These are phyloP conservation scores for Plasmodium inui DNA, from an alignment of 169 alveolate species.

Conservation along the genomic window DNA sequence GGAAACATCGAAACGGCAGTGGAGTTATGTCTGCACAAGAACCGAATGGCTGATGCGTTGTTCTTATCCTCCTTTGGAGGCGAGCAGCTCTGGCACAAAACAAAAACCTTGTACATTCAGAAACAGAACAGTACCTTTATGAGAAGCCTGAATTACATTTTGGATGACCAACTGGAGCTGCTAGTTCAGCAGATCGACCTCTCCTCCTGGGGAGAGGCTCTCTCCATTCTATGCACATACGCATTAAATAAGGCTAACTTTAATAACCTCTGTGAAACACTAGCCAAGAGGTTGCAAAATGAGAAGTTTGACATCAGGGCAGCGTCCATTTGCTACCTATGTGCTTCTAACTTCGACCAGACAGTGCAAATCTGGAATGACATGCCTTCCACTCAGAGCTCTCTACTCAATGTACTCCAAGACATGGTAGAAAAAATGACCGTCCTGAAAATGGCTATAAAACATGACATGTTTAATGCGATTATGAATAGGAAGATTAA, in stretches of 20 bases:
- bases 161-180: constrained; percentile 76
- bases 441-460: constrained; percentile 77
- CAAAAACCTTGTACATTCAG: constrained; percentile 62
- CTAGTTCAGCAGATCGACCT: constrained; percentile 78
- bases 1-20: constrained; percentile 85
- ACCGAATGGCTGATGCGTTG: constrained; percentile 80
- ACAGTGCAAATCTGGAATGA: constrained; percentile 85
- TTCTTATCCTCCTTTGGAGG: constrained; percentile 86
- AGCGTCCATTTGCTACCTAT: constrained; percentile 85
- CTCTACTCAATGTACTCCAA: constrained; percentile 77
- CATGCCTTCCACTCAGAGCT: constrained; percentile 80
- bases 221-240: constrained; percentile 78
- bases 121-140: constrained; percentile 77
- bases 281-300: constrained; percentile 81
- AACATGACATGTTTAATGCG: constrained; percentile 74
- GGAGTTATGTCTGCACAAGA: constrained; percentile 76
- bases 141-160: constrained; percentile 76
- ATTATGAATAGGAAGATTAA: constrained; percentile 79
- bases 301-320: constrained; percentile 80
- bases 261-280: constrained; percentile 73
- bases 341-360: constrained; percentile 84
- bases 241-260: constrained; percentile 69
- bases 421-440: constrained; percentile 82
- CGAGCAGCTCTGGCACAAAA: constrained; percentile 78
- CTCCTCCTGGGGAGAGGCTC: constrained; percentile 81